Base-by-base conservation (phyloP, 2,329 filamentous ascomycete species). In the Rugonectria rugulosa region DNA sequence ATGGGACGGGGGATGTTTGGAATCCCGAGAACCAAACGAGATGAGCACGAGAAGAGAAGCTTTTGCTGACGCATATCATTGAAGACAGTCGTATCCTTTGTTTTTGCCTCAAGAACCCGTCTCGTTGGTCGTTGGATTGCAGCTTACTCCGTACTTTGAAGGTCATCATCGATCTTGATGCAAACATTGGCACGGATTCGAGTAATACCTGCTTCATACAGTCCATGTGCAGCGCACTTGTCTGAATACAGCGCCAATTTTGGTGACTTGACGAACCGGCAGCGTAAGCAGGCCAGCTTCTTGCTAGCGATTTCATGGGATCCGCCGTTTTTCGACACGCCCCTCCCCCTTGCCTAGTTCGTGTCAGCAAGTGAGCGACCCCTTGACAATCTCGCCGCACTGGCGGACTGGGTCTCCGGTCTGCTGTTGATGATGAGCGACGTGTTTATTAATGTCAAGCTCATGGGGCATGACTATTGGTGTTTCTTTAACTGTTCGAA, bases 361-460 rank as follows among this genome's bases (percentile, higher is more conserved):
- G 53, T 60, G 60, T 67, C 56, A 60, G 49, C 53, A 31, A 57
- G 42, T 44, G 47, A 56, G 50, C 45, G 31, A 44, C 47, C 47
- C 52, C 62, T 62, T 65, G 60, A 42, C 54, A 66, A 60, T 61
- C 50, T 61, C 56, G 48, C 51, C 46, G 46, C 43, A 56, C 40
- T 34, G 54, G 50, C 46, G 46, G 43, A 56, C 40, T 34, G 54
- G 50, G 36, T 34, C 53, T 49, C 24, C 46, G 49, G 46, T 50
- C 32, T 31, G 43, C 20, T 52, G 47, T 54, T 41, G 41, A 38
- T 32, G 17, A 44, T 29, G 51, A 48, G 42, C 37, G 47, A 50
- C 34, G 31, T 54, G 53, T 52, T 58, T 62, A 53, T 66, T 56
- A 59, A 57, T 66, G 63, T 60, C 57, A 55, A 57, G 46, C 53